Percentiles rank a stretch among this genome's conserved stretches.
Evolutionary conservation across 2,329 filamentous ascomycete species (phyloP).

Genomic region (Aspergillus uvarum): DNA sequence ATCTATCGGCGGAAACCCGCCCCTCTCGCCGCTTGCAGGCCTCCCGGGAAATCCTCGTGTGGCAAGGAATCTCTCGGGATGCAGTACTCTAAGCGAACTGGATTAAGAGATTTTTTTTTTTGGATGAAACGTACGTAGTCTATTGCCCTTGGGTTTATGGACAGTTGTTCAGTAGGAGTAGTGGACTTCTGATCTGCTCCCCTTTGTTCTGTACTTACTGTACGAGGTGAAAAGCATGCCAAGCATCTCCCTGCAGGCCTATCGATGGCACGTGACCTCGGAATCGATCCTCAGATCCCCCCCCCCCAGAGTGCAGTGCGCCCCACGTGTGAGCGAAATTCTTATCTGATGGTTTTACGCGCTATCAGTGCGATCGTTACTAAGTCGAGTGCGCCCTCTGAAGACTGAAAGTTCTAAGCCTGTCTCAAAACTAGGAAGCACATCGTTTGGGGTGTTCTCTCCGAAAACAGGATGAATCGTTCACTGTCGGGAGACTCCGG

Average conservation of each 20-base stretch:
- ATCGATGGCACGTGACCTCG: not conserved
- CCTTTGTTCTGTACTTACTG: not conserved
- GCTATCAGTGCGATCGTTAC: not conserved
- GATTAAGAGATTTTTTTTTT: not conserved
- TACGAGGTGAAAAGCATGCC: not conserved
- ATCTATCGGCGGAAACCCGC: slow-evolving; percentile 30
- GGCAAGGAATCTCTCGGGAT: not conserved
- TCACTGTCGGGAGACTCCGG: not conserved
- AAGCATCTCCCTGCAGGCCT: not conserved
- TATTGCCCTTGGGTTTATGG: not conserved
- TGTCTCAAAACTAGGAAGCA: not conserved
- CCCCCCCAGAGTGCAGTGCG: not conserved
- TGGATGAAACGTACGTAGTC: not conserved
- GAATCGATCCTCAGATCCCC: not conserved
- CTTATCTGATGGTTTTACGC: slow-evolving; percentile 13
- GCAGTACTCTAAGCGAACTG: not conserved
- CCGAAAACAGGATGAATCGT: not conserved
- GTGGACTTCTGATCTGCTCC: too few relatives aligned
- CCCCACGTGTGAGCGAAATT: slow-evolving; percentile 7
- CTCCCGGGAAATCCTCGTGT: slow-evolving; percentile 7
- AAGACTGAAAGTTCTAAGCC: not conserved
- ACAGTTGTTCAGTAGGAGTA: too few relatives aligned
- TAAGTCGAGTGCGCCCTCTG: not conserved
- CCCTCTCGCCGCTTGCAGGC: slow-evolving; percentile 6
- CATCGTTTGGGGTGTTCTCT: not conserved